A percentile compares a stretch with the other conserved stretches of the same genome.
Conservation (phyloP, 2,329 filamentous ascomycete genomes). For the Aspergillus costaricaensis region DNA sequence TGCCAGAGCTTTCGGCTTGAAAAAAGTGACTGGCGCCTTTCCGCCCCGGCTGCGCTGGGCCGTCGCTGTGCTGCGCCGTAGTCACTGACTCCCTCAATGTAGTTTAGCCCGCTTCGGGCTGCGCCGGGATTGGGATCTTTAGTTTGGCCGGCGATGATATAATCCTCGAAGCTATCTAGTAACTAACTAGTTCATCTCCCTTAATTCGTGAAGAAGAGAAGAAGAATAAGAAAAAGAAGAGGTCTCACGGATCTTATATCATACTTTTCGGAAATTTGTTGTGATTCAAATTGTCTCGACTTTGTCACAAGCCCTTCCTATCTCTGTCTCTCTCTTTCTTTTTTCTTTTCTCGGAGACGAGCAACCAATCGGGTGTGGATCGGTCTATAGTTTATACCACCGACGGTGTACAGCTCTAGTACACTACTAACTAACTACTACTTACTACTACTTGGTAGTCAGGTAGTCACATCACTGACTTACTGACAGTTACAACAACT, state of each 20-base stretch:
- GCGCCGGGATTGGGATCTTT: conserved; percentile 16
- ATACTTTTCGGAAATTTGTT: no score
- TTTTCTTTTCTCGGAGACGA: not conserved
- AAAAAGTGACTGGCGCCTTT: conserved; percentile 38
- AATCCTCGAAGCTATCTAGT: conserved; percentile 3
- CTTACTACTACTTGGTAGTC: not conserved
- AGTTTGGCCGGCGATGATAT: conserved; percentile 19
- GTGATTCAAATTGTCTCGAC: no score
- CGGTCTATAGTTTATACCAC: conserved; percentile 3
- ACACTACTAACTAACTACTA: not conserved
- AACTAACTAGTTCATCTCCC: no score
- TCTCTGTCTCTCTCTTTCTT: no score
- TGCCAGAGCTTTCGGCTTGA: conserved; percentile 25
- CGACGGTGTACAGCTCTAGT: not conserved
- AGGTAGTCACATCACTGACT: no score
- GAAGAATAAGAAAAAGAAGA: no score
- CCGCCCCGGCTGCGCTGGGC: conserved; percentile 30
- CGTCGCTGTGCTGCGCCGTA: conserved; percentile 28
- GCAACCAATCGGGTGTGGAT: conserved; percentile 2
- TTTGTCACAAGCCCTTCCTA: no score
- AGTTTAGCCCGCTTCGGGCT: conserved; percentile 18
- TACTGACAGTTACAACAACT: not conserved
- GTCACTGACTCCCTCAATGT: not conserved
- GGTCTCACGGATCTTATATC: no score
- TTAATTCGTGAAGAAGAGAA: no score